Evolutionary conservation across 2,329 filamentous ascomycete genomes (phyloP).

Genomic region (Zalaria sp.): DNA sequence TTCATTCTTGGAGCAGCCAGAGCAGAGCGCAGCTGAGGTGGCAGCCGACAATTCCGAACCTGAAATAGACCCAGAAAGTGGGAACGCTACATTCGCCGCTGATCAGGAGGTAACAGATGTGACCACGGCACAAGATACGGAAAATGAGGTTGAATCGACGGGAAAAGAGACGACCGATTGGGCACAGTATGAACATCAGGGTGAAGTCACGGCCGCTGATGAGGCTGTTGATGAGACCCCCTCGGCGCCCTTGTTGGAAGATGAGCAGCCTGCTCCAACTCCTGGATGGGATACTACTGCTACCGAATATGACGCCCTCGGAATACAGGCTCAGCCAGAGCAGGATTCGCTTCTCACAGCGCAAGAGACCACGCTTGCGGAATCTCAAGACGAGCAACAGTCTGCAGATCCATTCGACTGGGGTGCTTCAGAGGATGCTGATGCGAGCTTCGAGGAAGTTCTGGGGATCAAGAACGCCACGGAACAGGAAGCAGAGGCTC

Average conservation of each 20-base stretch:
- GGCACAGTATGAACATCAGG: slow-evolving; percentile 32
- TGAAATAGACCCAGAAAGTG: slow-evolving; percentile 9
- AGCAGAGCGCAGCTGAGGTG: background rate
- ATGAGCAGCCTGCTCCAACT: slow-evolving; percentile 20
- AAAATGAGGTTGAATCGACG: slow-evolving; percentile 17
- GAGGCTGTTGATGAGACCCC: slow-evolving; percentile 29
- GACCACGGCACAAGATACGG: slow-evolving; percentile 18
- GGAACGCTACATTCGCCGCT: slow-evolving; percentile 25
- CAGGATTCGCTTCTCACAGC: background rate
- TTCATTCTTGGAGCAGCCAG: background rate
- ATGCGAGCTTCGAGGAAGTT: slow-evolving; percentile 2
- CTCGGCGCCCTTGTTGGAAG: slow-evolving; percentile 25
- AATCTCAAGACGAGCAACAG: background rate
- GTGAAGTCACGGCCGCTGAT: slow-evolving; percentile 29
- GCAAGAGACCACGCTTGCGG: background rate
- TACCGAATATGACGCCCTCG: slow-evolving; percentile 1
- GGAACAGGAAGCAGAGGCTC: background rate
- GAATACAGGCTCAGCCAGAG: background rate
- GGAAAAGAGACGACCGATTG: slow-evolving; percentile 11
- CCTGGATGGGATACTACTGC: slow-evolving; percentile 7
- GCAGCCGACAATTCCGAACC: background rate
- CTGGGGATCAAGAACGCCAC: background rate
- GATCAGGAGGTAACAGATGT: slow-evolving; percentile 22
- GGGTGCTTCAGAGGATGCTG: slow-evolving; percentile 6
- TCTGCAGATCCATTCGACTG: slow-evolving; percentile 5